Percentiles rank a stretch among this genome's conserved stretches.
These are phyloP conservation scores for Angomonas desouzai DNA, from an alignment of 208 protist genomes.

Conservation along the genomic window DNA sequence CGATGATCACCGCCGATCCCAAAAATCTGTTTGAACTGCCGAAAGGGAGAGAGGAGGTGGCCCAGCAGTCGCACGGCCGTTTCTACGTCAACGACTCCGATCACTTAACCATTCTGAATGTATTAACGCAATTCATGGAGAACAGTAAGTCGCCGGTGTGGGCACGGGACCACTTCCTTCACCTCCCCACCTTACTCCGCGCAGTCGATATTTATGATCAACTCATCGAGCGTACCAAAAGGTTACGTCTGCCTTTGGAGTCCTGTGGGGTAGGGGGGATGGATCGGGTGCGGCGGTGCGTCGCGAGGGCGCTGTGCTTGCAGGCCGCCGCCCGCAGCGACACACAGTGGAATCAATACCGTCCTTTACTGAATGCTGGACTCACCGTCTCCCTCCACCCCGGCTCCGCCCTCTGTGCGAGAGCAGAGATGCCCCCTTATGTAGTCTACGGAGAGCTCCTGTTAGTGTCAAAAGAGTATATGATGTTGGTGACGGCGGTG, in stretches of 20 bases:
- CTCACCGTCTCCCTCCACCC: conserved; percentile 97
- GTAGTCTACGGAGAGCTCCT: conserved; percentile 99
- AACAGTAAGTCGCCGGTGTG: conserved; percentile 91
- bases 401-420: conserved; percentile 94
- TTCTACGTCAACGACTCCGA: conserved; percentile 98
- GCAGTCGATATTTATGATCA: conserved; percentile 96
- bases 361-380: conserved; percentile 95
- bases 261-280: conserved; percentile 60
- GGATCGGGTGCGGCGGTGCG: conserved; percentile 93
- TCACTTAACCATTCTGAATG: conserved; percentile 99
- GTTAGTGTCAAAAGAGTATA: conserved; percentile 95
- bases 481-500: conserved; percentile 95
- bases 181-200: conserved; percentile 87
- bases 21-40: conserved; percentile 96
- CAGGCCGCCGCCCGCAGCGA: conserved; percentile 93
- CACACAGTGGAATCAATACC: conserved; percentile 94
- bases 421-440: conserved; percentile 96
- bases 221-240: conserved; percentile 95
- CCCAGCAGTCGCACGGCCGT: conserved; percentile 88
- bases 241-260: conserved; percentile 48
- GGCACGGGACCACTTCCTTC: conserved; percentile 97
- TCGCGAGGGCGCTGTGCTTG: conserved; percentile 95
- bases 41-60: conserved; percentile 68
- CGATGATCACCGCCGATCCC: conserved; percentile 94
- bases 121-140: conserved; percentile 96